Percentiles rank a stretch among this genome's conserved stretches.
Conservation (phyloP, 805 yeast genomes). For the Sugiyamaella smithiae region DNA sequence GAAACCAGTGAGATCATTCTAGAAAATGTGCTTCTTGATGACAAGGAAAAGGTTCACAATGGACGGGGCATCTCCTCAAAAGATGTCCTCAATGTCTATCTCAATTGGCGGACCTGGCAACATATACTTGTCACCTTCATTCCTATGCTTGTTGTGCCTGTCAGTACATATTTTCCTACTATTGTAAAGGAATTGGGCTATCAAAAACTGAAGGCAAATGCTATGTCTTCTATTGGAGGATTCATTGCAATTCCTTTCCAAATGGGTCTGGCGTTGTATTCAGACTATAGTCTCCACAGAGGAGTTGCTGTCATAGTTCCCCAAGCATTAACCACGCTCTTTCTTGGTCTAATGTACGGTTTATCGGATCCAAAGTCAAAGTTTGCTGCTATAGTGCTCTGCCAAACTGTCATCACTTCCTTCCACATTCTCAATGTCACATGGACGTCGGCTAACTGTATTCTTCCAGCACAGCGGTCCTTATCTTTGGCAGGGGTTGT, state of each 20-base stretch:
- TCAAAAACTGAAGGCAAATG: conserved; percentile 63
- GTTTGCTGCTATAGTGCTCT: conserved; percentile 14
- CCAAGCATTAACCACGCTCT: conserved; percentile 10
- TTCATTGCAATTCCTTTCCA: conserved; percentile 18
- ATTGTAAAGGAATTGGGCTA: conserved; percentile 54
- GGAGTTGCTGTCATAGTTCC: conserved; percentile 16
- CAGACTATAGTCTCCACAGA: conserved; percentile 11
- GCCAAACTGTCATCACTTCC: conserved; percentile 11
- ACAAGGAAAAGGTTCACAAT: conserved; percentile 37
- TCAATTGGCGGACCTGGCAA: conserved; percentile 50
- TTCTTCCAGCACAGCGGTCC: conserved; percentile 17
- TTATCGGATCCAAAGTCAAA: conserved; percentile 10
- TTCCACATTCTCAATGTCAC: conserved; percentile 16
- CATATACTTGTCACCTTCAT: conserved; percentile 54
- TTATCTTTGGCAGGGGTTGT: conserved; percentile 16
- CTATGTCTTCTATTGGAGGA: conserved; percentile 41
- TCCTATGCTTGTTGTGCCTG: conserved; percentile 54
- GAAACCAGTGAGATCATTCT: conserved; percentile 1
- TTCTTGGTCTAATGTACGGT: conserved; percentile 13
- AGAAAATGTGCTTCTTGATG: conserved; percentile 9
- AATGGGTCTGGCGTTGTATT: conserved; percentile 11
- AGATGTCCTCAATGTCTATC: conserved; percentile 47
- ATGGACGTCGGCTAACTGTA: conserved; percentile 19
- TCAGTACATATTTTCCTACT: conserved; percentile 60
- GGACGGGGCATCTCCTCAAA: conserved; percentile 40